phyloP scores from a whole-genome alignment of 495 filamentous ascomycete species.

The Aspergillus asperescens region DNA sequence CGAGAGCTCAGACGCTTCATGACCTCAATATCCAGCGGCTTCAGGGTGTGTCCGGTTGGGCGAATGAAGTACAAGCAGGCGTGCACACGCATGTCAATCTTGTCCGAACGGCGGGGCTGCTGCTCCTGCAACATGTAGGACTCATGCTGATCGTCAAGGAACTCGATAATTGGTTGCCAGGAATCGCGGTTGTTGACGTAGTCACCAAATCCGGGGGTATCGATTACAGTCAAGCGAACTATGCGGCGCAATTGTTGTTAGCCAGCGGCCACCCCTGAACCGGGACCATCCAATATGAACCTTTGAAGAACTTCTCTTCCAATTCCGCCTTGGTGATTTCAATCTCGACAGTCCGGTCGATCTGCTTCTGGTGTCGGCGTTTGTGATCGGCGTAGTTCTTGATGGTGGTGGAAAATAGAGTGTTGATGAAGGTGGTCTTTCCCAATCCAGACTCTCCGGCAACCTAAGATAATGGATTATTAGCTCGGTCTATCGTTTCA shows the following conservation, averaged over 20 bases:
- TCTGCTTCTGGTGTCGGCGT: conserved; percentile 95
- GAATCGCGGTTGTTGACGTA: conserved; percentile 99
- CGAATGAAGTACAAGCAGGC: conserved; percentile 98
- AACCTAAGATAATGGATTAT: conserved; percentile 55
- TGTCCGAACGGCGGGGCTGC: conserved; percentile 92
- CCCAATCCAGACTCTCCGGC: conserved; percentile 97
- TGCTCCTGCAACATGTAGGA: conserved; percentile 99
- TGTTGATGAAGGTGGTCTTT: conserved; percentile 99
- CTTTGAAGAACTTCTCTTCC: conserved; percentile 99
- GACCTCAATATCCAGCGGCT: conserved; percentile 98
- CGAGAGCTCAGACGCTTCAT: conserved; percentile 98
- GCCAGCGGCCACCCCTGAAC: conserved; percentile 13
- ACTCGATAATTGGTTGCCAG: conserved; percentile 99
- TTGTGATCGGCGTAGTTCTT: conserved; percentile 99
- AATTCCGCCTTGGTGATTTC: conserved; percentile 99
- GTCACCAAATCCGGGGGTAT: conserved; percentile 97
- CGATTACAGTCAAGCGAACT: conserved; percentile 98
- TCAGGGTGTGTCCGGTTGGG: conserved; percentile 95
- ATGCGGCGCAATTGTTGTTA: conserved; percentile 18
- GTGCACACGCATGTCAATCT: conserved; percentile 98
- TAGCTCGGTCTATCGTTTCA: neutral
- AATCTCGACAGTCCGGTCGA: conserved; percentile 99
- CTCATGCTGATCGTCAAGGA: conserved; percentile 99
- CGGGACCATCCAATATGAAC: conserved; percentile 42
- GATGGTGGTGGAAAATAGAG: conserved; percentile 98